These are phyloP conservation scores for Wilhelminamyces savonicus DNA, from an alignment of 805 yeast species.

Conservation along the genomic window DNA sequence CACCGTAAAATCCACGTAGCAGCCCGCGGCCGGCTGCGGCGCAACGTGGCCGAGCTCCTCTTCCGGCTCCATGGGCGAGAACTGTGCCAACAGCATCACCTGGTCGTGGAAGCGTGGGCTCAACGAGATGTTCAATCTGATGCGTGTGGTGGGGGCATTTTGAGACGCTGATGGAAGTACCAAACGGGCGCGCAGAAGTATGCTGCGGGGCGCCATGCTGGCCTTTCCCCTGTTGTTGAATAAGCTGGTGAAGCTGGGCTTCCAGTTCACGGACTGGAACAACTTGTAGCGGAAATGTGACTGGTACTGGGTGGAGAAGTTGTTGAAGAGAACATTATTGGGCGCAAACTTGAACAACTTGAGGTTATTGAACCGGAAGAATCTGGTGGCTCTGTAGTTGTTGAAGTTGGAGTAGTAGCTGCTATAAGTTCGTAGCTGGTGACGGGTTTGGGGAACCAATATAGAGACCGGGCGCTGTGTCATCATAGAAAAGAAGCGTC, in stretches of 20 bases:
- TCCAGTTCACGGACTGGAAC: background rate
- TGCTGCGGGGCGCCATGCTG: background rate
- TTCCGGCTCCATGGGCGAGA: background rate
- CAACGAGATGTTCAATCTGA: slow-evolving; percentile 24
- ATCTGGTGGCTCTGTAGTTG: slow-evolving; percentile 1
- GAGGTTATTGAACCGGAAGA: background rate
- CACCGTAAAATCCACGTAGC: slow-evolving; percentile 31
- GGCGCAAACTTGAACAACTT: slow-evolving; percentile 2
- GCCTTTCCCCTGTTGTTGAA: background rate
- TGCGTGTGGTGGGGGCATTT: slow-evolving; percentile 1
- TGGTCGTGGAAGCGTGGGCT: slow-evolving; percentile 15
- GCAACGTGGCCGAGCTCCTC: slow-evolving; percentile 7
- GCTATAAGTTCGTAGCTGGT: slow-evolving; percentile 2
- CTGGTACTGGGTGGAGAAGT: background rate
- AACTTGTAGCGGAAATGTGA: background rate
- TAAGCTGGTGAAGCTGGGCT: background rate
- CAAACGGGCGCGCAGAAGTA: background rate
- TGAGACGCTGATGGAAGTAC: background rate
- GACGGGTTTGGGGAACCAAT: no score
- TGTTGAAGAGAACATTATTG: background rate
- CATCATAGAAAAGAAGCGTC: slow-evolving; percentile 1
- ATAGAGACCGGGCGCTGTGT: slow-evolving; percentile 3
- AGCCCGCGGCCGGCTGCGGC: slow-evolving; percentile 13
- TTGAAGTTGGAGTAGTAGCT: slow-evolving; percentile 4
- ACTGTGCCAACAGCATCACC: slow-evolving; percentile 7